Conservation (phyloP, 192 early-diverging fungal genomes). For the Coemansia sp. region DNA sequence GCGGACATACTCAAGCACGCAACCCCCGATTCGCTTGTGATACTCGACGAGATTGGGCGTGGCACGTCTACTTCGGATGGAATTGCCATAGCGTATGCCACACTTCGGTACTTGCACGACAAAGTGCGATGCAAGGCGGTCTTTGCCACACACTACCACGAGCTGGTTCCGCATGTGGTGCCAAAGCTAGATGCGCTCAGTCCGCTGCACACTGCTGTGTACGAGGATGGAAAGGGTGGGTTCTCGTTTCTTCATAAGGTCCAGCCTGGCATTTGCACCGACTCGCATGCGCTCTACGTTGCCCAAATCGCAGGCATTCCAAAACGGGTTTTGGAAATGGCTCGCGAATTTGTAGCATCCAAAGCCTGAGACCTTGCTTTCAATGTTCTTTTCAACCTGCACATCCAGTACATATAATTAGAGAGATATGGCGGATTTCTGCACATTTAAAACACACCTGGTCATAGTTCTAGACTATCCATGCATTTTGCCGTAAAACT, state of each 20-base stretch:
- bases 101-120: constrained; percentile 61
- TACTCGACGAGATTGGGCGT: constrained; percentile 92
- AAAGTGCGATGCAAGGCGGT: constrained; percentile 61
- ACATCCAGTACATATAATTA: not conserved
- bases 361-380: not conserved
- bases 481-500: too few species aligned
- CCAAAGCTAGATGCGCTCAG: constrained; percentile 20
- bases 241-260: constrained; percentile 68
- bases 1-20: constrained; percentile 76
- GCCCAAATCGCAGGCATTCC: constrained; percentile 71
- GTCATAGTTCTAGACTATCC: too few species aligned
- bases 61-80: constrained; percentile 63
- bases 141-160: constrained; percentile 81
- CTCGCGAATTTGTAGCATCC: constrained; percentile 27
- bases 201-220: constrained; percentile 38
- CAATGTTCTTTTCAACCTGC: not conserved
- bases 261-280: constrained; percentile 62
- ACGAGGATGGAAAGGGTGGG: constrained; percentile 37
- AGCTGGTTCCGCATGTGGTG: constrained; percentile 59
- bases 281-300: constrained; percentile 73
- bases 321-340: constrained; percentile 43
- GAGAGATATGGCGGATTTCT: too few species aligned
- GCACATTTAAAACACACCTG: too few species aligned
- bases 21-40: constrained; percentile 67
- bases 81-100: constrained; percentile 71